phyloP scores from a whole-genome alignment of 495 filamentous ascomycete species.

The Aspergillus carlsbadensis region DNA sequence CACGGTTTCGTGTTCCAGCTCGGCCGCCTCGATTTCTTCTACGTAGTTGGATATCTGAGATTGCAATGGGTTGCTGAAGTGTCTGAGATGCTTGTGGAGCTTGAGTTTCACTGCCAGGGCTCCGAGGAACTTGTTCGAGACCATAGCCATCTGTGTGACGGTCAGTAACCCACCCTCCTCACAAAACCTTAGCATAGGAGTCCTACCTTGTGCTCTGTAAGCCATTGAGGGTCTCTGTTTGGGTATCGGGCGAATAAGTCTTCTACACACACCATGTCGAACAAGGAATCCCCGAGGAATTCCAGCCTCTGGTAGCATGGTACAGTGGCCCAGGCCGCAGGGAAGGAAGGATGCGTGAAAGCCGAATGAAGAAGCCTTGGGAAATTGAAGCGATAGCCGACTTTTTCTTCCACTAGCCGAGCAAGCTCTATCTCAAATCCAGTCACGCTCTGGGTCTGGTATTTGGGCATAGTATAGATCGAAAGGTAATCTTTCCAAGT shows the following conservation, averaged over 20 bases:
- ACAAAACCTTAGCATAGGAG: neutral
- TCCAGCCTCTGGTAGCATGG: conserved; percentile 92
- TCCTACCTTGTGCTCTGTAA: conserved; percentile 88
- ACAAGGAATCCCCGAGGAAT: conserved; percentile 86
- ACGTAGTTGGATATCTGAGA: conserved; percentile 69
- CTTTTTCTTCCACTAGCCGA: conserved; percentile 58
- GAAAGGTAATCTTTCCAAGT: conserved; percentile 70
- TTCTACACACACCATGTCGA: conserved; percentile 85
- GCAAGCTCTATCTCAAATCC: conserved; percentile 63
- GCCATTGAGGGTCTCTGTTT: conserved; percentile 86
- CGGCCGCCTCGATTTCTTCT: conserved; percentile 59
- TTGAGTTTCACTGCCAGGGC: conserved; percentile 73
- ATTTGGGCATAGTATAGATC: conserved; percentile 69
- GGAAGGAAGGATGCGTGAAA: conserved; percentile 85
- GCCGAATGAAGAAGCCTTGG: conserved; percentile 78
- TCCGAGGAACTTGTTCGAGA: conserved; percentile 92
- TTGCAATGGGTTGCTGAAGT: conserved; percentile 57
- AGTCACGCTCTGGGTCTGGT: conserved; percentile 56
- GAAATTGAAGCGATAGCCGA: conserved; percentile 79
- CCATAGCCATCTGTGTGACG: conserved; percentile 79
- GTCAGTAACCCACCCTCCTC: conserved; percentile 14
- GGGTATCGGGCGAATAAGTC: conserved; percentile 76
- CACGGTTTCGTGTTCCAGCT: conserved; percentile 50
- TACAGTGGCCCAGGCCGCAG: conserved; percentile 67
- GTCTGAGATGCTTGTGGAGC: conserved; percentile 71